Percentiles rank a stretch among this genome's conserved stretches.
phyloP scores from a whole-genome alignment of 1,284 basidiomycete genomes.

The Coniophora puteana region DNA sequence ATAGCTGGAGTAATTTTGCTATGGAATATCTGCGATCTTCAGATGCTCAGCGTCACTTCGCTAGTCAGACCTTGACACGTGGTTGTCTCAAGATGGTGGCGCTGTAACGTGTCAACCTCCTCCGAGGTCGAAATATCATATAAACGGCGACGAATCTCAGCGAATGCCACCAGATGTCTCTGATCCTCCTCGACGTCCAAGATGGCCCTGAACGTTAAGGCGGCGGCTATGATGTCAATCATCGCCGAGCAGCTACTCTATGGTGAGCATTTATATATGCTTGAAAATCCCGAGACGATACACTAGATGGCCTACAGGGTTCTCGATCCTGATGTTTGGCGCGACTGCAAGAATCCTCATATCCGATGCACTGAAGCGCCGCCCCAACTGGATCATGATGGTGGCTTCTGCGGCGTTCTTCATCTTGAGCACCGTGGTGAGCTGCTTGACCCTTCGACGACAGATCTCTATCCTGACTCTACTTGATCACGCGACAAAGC shows the following conservation, averaged over 20 bases:
- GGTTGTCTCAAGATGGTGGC: too few relatives aligned
- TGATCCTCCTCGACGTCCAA: conserved; percentile 18
- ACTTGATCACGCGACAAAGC: conserved; percentile 9
- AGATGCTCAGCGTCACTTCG: too few relatives aligned
- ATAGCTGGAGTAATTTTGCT: too few relatives aligned
- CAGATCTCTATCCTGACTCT: not conserved
- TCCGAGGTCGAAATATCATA: too few relatives aligned
- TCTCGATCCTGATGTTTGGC: conserved; percentile 14
- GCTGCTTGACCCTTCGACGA: not conserved
- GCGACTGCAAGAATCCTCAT: too few relatives aligned
- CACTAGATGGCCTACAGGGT: conserved; percentile 18
- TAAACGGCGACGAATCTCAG: conserved; percentile 15
- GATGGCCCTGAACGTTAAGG: not conserved
- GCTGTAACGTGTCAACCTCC: too few relatives aligned
- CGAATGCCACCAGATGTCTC: conserved; percentile 5
- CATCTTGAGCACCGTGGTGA: conserved; percentile 11
- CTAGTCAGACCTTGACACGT: too few relatives aligned
- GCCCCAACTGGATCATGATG: conserved; percentile 8
- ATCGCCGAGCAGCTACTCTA: conserved; percentile 18
- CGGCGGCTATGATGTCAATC: conserved; percentile 3
- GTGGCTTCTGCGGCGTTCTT: conserved; percentile 6
- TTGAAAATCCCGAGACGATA: conserved; percentile 32
- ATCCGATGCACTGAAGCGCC: too few relatives aligned
- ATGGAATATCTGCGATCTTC: too few relatives aligned
- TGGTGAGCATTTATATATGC: conserved; percentile 32